Base-by-base conservation (phyloP, 164 flowering plant species). In the Chimonanthus praecox region DNA sequence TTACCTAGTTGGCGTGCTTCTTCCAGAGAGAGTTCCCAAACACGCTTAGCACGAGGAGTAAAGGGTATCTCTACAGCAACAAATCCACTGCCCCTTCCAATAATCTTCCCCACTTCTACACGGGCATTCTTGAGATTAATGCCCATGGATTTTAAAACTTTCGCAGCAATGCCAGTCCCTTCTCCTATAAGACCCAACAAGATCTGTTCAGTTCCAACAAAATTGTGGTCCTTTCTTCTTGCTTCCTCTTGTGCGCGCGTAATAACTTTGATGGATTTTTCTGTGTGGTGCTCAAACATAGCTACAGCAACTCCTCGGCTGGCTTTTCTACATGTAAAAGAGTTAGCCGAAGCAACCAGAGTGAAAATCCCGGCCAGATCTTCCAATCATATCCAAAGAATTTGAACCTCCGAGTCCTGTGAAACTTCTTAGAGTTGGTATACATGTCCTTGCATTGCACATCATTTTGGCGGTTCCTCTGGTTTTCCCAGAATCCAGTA, bases 191-290 rank as follows among this genome's bases (percentile, higher is more conserved):
- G 94, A 60, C 99, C 98, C 82, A 95, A 80, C 58, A 94, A 72
- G 65, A 94, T 90, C 77, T 92, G 99, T 81, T 92, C 98, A 2
- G 99, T 94, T 43, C 99, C 99, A 74, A 94, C 98, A 82, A 90
- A 92, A 73, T 92, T 93, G 83, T 95, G 99, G 13, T 98, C 97
- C 48, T 93, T 86, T 47, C 99, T 79, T 74, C 97, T 87, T 51
- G 99, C 92, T 86, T 95, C 98, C 83, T 95, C 99, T 82, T 95
- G 99, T 20, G 99, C 94, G 80, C 92, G 97, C 97, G 89, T 88
- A 66, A 96, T 89, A 51, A 92, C 96, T 86, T 92, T 93, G 47
- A 95, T 95, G 16, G 99, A 97, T 76, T 95, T 93, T 63, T 95
- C 98, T 2, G 96, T 91, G 71, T 92, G 92, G 21, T 96, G 89